phyloP scores from a whole-genome alignment of 371 early-diverging fungal genomes.

The Nematocida homosporus region DNA sequence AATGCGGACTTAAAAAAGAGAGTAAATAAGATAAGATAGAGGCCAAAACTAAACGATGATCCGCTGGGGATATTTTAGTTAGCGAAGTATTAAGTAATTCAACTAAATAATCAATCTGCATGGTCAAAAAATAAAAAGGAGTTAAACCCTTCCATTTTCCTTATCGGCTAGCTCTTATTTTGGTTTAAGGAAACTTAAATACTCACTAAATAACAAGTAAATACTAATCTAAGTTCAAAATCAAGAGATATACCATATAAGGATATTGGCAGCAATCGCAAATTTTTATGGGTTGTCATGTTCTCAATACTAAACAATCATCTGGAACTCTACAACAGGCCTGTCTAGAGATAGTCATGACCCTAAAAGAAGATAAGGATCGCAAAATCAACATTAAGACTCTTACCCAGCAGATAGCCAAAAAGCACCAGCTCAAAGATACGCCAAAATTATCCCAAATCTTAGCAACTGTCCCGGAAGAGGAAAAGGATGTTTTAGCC shows the following conservation, averaged over 20 bases:
- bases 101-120: not conserved
- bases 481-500: slow-evolving; percentile 79
- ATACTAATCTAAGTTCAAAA: too few species aligned
- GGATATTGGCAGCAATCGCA: not conserved
- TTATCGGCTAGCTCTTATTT: too few species aligned
- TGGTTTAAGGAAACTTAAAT: too few species aligned
- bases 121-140: not conserved
- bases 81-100: not conserved
- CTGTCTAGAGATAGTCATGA: slow-evolving; percentile 45
- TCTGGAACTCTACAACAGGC: slow-evolving; percentile 38
- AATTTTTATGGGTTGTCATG: not conserved
- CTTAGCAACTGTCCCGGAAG: slow-evolving; percentile 90
- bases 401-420: slow-evolving; percentile 57
- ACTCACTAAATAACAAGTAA: too few species aligned
- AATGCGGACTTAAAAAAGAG: slow-evolving; percentile 30
- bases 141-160: too few species aligned
- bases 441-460: slow-evolving; percentile 96
- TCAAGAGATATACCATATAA: too few species aligned
- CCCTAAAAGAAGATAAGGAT: slow-evolving; percentile 60
- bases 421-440: slow-evolving; percentile 64
- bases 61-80: not conserved
- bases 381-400: slow-evolving; percentile 61
- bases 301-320: slow-evolving; percentile 12
- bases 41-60: slow-evolving; percentile 11
- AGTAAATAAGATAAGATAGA: slow-evolving; percentile 15